Evolutionary conservation across 1,284 basidiomycete species (phyloP), one percentile per base, ranked within the genome.

Genomic region (Pyrrhoderma lamaoense): DNA sequence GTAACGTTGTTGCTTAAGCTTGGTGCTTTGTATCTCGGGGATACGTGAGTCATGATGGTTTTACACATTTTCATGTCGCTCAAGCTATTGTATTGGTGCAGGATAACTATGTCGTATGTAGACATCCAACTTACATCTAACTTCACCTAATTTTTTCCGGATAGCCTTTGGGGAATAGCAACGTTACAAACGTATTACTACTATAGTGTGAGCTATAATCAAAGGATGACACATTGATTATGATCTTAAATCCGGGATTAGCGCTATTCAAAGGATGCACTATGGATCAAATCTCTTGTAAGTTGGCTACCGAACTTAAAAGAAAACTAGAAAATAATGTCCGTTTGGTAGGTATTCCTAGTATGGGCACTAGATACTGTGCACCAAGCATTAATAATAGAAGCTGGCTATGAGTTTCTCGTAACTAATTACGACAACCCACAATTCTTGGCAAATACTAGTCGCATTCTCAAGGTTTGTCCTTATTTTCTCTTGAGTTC

Each of bases 351-450:
- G 53, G 49, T 56, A 7, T 18, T 48, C 23, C 8, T 45, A 3
- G 40, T 45, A 2, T 54, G 55, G 55, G 34, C 36, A 11, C 42
- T 56, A 7, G 55, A 56, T 31, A 54, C 55, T 16, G 44, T 42
- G 11, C 55, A 56, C 40, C 55, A 56, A 44, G 52, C 19, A 14
- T 52, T 56, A 23, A 56, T 56, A 35, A 43, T 39, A 7, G 48
- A 56, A 37, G 39, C 43, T 14, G 52, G 47, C 14, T 56, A 56
- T 25, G 50, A 47, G 2, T 56, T 54, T 43, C 48, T 56, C 47
- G 34, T 56, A n/a, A 47, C 52, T 14, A 22, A 54, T 16, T 56
- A 53, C 31, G 47, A 38, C 22, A 46, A 56, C 31, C 40, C 52
- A 2, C 48, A 25, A 18, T 39, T 42, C 45, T 31, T 56, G 14